These are phyloP conservation scores for Dryas drummondii DNA, from an alignment of 306 rosid species.

Conservation along the genomic window DNA sequence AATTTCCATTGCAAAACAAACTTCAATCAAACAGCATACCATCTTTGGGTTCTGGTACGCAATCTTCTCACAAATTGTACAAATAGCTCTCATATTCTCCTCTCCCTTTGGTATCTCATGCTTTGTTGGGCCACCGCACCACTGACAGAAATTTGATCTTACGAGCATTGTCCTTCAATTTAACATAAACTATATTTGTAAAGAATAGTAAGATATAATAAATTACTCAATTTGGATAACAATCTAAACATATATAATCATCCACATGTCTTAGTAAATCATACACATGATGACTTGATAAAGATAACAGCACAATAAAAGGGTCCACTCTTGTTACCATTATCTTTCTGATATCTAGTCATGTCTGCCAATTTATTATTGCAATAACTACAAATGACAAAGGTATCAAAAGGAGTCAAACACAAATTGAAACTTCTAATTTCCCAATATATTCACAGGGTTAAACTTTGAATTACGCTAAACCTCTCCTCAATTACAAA, in stretches of 20 bases:
- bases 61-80: constrained; percentile 76
- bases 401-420: neutral
- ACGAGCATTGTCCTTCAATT: constrained; percentile 52
- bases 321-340: too few relatives aligned
- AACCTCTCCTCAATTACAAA: neutral
- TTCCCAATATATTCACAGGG: neutral
- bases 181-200: neutral
- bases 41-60: constrained; percentile 91
- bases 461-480: neutral
- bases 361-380: neutral
- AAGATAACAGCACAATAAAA: too few relatives aligned
- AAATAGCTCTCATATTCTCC: constrained; percentile 76
- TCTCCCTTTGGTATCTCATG: constrained; percentile 77
- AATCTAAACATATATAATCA: neutral
- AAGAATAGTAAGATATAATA: neutral
- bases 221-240: too few relatives aligned
- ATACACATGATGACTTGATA: neutral
- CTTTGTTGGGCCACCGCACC: constrained; percentile 80
- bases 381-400: neutral
- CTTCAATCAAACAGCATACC: constrained; percentile 39
- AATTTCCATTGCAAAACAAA: neutral
- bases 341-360: neutral
- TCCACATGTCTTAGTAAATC: neutral
- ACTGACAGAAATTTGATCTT: constrained; percentile 69
- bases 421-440: neutral